A percentile compares a stretch with the other conserved stretches of the same genome.
Conservation (phyloP, 176 grass and related monocot genomes). For the Raddia guianensis region DNA sequence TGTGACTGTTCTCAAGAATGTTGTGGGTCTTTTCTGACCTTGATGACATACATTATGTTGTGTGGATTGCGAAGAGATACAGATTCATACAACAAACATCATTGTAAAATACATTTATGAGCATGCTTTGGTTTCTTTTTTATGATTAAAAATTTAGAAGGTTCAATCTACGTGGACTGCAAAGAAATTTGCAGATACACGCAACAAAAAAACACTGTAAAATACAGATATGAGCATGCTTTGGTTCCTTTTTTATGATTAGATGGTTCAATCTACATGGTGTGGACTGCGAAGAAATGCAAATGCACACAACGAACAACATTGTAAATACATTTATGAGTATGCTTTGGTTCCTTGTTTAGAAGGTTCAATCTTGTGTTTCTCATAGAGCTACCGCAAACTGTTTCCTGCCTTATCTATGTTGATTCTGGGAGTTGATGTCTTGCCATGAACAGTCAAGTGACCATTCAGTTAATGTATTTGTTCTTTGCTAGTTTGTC, state of each 20-base stretch:
- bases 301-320: background rate
- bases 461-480: background rate
- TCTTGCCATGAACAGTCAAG: background rate
- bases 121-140: background rate
- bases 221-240: too few species aligned
- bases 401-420: background rate
- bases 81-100: background rate
- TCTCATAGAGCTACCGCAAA: background rate
- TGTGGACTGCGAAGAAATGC: background rate
- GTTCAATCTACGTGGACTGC: background rate
- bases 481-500: background rate
- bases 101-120: background rate
- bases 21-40: background rate
- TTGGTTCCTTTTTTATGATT: too few species aligned
- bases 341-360: background rate
- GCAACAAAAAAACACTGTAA: too few species aligned
- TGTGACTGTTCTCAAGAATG: background rate
- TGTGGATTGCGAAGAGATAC: background rate
- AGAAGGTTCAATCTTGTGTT: background rate
- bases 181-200: too few species aligned
- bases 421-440: constrained; percentile 20
- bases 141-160: background rate
- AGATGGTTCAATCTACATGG: too few species aligned
- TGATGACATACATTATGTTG: background rate
- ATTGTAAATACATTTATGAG: background rate